phyloP scores from a whole-genome alignment of 192 early-diverging fungal genomes.

The Mortierella claussenii region DNA sequence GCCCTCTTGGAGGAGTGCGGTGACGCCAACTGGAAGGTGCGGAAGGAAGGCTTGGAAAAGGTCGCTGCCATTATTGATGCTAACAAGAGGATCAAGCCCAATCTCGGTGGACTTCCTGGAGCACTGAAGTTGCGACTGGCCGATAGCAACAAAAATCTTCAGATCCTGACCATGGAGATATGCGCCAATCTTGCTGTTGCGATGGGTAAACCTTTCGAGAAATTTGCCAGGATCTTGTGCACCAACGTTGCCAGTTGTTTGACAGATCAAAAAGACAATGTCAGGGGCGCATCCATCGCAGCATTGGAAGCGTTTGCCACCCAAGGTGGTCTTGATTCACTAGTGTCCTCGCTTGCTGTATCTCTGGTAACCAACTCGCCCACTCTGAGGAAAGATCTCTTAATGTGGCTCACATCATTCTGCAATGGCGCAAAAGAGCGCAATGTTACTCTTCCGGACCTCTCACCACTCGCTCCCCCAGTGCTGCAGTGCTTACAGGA shows the following conservation, averaged over 20 bases:
- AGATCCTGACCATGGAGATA: conserved; percentile 83
- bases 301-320: conserved; percentile 77
- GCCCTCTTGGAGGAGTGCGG: conserved; percentile 74
- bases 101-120: conserved; percentile 79
- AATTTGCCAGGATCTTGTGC: conserved; percentile 75
- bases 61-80: conserved; percentile 80
- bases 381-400: conserved; percentile 85
- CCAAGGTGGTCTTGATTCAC: conserved; percentile 75
- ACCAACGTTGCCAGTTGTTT: conserved; percentile 77
- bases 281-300: conserved; percentile 79
- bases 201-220: conserved; percentile 89
- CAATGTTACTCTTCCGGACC: conserved; percentile 65
- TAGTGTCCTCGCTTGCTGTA: conserved; percentile 71
- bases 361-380: conserved; percentile 86
- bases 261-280: conserved; percentile 91
- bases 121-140: conserved; percentile 85
- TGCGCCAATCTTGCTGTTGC: conserved; percentile 78
- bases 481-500: conserved; percentile 89
- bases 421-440: conserved; percentile 59
- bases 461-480: conserved; percentile 71
- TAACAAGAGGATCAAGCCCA: conserved; percentile 86
- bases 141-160: conserved; percentile 94
- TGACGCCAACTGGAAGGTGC: conserved; percentile 91
- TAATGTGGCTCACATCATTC: conserved; percentile 81
- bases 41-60: conserved; percentile 92